A percentile compares a stretch with the other conserved stretches of the same genome.
Evolutionary conservation across 1,284 basidiomycete species (phyloP).

Genomic region (Coriolopsis trogii): DNA sequence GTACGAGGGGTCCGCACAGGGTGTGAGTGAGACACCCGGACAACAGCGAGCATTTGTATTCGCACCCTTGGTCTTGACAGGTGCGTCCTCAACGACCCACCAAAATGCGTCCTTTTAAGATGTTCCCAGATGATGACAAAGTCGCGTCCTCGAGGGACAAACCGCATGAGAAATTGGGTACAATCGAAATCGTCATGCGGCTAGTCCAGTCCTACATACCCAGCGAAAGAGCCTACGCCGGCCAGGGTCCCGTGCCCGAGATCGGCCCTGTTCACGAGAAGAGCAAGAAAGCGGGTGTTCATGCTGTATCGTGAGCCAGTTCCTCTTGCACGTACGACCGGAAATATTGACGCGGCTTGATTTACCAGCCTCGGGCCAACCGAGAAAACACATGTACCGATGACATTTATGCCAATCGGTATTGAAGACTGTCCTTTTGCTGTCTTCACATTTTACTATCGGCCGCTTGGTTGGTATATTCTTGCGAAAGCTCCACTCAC

Average conservation of each 20-base stretch:
- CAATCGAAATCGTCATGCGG: conserved; percentile 3
- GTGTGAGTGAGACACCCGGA: not conserved
- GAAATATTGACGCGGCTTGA: too few species aligned
- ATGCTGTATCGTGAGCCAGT: conserved; percentile 19
- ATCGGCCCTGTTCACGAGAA: conserved; percentile 20
- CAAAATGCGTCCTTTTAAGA: not conserved
- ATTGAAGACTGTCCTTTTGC: conserved; percentile 4
- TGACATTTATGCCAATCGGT: not conserved
- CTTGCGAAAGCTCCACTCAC: not conserved
- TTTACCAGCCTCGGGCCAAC: not conserved
- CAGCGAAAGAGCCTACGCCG: not conserved
- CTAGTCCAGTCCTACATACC: not conserved
- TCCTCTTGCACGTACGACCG: too few species aligned
- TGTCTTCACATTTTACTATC: conserved; percentile 14
- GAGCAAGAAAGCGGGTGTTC: conserved; percentile 23
- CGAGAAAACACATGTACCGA: not conserved
- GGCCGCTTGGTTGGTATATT: conserved; percentile 11
- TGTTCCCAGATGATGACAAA: conserved; percentile 1
- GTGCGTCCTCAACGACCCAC: not conserved
- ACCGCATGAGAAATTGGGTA: not conserved
- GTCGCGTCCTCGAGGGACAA: not conserved
- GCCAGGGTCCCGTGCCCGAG: not conserved
- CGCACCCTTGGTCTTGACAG: conserved; percentile 2
- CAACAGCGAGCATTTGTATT: not conserved
- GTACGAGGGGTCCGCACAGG: not conserved